Percentiles rank a stretch among this genome's conserved stretches.
Conservation (phyloP, 139 green algal genomes). For the Zygnema circumcarinatum region DNA sequence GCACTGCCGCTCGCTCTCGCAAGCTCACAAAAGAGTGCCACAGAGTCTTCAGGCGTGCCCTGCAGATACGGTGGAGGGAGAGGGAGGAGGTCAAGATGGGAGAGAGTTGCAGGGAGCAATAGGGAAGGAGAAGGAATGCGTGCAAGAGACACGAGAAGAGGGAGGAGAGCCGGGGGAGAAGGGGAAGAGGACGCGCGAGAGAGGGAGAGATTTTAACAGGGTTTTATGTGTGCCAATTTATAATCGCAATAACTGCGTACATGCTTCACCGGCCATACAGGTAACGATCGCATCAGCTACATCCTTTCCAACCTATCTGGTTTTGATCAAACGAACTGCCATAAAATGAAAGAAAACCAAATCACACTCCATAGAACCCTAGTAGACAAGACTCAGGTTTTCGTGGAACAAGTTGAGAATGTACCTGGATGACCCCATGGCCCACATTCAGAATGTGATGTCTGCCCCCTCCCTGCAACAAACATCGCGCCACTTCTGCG, state of each 20-base stretch:
- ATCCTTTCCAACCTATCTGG: background rate
- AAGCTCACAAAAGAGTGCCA: conserved; percentile 88
- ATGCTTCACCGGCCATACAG: background rate
- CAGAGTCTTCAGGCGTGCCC: conserved; percentile 89
- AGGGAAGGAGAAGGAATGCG: background rate
- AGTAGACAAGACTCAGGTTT: background rate
- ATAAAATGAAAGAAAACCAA: background rate
- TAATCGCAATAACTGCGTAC: background rate
- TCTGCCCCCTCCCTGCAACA: conserved; percentile 67
- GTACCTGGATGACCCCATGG: conserved; percentile 85
- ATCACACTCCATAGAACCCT: background rate
- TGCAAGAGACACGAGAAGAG: background rate
- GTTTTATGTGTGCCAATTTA: background rate
- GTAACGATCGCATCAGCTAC: background rate
- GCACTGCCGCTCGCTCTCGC: conserved; percentile 72
- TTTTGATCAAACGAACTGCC: background rate
- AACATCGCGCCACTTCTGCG: conserved; percentile 68
- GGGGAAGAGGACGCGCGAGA: background rate
- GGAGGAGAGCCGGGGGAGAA: background rate
- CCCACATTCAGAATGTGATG: conserved; percentile 95
- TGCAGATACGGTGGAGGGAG: conserved; percentile 41
- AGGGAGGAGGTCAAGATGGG: background rate
- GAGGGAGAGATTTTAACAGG: background rate
- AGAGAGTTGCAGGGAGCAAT: background rate
- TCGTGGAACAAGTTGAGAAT: background rate